Base-by-base conservation (phyloP, 2,329 filamentous ascomycete species). In the Claviceps quebecensis region DNA sequence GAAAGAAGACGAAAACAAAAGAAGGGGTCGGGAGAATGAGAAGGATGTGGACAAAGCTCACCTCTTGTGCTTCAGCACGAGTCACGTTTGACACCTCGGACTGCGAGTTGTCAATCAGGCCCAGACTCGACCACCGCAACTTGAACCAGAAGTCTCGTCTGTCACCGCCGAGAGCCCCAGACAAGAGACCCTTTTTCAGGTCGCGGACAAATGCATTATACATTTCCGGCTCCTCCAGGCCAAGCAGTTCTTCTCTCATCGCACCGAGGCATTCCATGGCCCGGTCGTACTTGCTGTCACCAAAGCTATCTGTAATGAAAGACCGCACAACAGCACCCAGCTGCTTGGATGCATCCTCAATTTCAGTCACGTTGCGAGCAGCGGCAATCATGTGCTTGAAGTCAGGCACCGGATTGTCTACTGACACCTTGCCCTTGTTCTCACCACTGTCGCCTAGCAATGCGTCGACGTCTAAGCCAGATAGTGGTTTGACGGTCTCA, bases 391-490 rank as follows among this genome's bases (percentile, higher is more conserved):
- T 76, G 64, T 88, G 87, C 63, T 90, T 94, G 77, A 95, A 96
- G 54, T 91, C 87, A 0, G 93, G 89, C 5, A 97, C 81, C 1
- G 90, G 81, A 56, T 97, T 97, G 9, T 84, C 76, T 0, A 77
- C 64, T 2, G 72, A 72, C 22, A 81, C 73, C n/a, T 57, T 57
- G 5, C 57, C 60, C 51, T 68, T 70, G 54, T 67, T 67, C 29
- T 69, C 69, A n/a, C 43, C 44, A n/a, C 43, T 36, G 46, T 74
- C 78, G 45, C 77, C 76, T n/a, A 97, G 80, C 2, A 97, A 78
- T 4, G 81, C 81, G 54, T 90, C 85, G 40, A 97, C 77, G 59
- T 97, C 86, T 41, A 98, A 81, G 19, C 90, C 90, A 0, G 91
- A 97, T 8, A 95, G 78, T 0, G 93, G 93, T 59, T 91, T 91